Conservation (phyloP, 495 filamentous ascomycete species). For the Annulohypoxylon stygium region DNA sequence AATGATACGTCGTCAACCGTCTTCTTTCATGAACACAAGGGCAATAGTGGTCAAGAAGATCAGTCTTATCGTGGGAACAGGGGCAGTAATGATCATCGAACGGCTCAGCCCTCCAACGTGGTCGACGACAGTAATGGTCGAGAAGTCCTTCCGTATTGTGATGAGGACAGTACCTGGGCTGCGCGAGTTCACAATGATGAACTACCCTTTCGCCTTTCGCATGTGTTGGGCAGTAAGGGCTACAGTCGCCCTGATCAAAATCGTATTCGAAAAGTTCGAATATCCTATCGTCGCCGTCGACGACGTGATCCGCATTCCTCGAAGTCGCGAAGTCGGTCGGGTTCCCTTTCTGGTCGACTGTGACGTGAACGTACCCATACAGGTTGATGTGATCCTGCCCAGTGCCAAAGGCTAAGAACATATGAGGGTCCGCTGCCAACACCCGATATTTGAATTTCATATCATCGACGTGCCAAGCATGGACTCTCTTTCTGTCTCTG, state of each 20-base stretch:
- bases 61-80: slow-evolving; percentile 15
- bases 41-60: slow-evolving; percentile 37
- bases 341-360: slow-evolving; percentile 15
- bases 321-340: slow-evolving; percentile 20
- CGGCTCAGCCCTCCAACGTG: slow-evolving; percentile 26
- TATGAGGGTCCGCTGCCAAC: slow-evolving; percentile 16
- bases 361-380: slow-evolving; percentile 33
- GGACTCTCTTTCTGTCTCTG: slow-evolving; percentile 34
- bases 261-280: slow-evolving; percentile 38
- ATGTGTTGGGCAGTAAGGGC: slow-evolving; percentile 33
- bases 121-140: slow-evolving; percentile 28
- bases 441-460: slow-evolving; percentile 10
- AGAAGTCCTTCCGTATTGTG: slow-evolving; percentile 23
- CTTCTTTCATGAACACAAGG: slow-evolving; percentile 24
- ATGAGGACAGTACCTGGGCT: slow-evolving; percentile 11
- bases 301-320: slow-evolving; percentile 3
- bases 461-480: slow-evolving; percentile 22
- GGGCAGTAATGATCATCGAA: slow-evolving; percentile 37
- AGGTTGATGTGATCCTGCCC: slow-evolving; percentile 23
- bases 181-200: slow-evolving; percentile 7
- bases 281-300: slow-evolving; percentile 32
- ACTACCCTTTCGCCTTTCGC: not conserved
- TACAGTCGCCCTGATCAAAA: slow-evolving; percentile 21
- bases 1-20: not conserved
- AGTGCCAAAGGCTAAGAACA: slow-evolving; percentile 38